Conservation (phyloP, 2,329 filamentous ascomycete genomes). For the Oidium heveae region DNA sequence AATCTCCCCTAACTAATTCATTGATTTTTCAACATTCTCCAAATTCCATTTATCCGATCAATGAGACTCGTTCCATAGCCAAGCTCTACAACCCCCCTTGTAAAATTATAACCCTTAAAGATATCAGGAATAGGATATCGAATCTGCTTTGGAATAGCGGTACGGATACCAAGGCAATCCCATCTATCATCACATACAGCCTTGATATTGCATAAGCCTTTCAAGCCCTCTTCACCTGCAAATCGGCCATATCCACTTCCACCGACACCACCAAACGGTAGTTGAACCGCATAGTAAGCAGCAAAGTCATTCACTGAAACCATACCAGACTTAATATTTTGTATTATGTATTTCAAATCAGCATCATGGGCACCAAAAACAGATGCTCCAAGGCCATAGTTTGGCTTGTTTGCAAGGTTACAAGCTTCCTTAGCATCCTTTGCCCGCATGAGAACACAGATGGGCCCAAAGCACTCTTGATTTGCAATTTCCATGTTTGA, state of each 20-base stretch:
- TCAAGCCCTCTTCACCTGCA: constrained; percentile 67
- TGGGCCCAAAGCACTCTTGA: constrained; percentile 76
- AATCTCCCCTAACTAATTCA: background rate
- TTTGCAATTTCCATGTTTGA: constrained; percentile 66
- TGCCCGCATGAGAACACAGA: constrained; percentile 67
- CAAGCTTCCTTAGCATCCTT: constrained; percentile 38
- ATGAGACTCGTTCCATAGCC: constrained; percentile 24
- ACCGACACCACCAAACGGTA: constrained; percentile 63
- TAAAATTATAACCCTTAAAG: constrained; percentile 36
- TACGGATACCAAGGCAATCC: constrained; percentile 35
- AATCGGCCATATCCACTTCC: constrained; percentile 87
- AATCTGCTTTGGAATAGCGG: constrained; percentile 54
- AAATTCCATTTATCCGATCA: constrained; percentile 11
- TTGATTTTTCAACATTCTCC: constrained; percentile 12
- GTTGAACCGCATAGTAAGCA: constrained; percentile 72
- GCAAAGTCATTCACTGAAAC: constrained; percentile 92
- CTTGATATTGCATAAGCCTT: constrained; percentile 70
- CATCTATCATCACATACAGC: constrained; percentile 56
- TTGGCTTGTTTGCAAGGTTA: constrained; percentile 54
- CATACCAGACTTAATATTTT: constrained; percentile 58
- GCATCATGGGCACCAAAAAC: constrained; percentile 53
- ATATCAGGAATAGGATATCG: constrained; percentile 56
- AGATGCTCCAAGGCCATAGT: constrained; percentile 68
- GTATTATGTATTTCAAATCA: constrained; percentile 37
- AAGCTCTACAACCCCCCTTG: constrained; percentile 31